Conservation (phyloP, 2,329 filamentous ascomycete genomes). For the Alternaria sp. region DNA sequence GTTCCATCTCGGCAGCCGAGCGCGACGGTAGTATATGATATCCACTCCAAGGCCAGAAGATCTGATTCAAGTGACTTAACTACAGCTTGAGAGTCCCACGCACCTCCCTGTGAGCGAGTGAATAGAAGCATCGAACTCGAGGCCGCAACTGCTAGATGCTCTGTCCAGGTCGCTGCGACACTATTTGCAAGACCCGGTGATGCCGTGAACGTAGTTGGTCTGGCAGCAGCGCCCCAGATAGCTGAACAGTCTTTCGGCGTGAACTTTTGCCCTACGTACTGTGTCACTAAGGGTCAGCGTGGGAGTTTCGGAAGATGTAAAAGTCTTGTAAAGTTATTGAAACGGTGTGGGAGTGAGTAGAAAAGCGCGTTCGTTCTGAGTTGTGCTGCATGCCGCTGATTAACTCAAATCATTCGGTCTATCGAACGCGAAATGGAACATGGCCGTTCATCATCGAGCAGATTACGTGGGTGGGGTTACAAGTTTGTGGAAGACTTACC, state of each 20-base stretch:
- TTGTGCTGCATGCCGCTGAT: background rate
- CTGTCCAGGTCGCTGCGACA: constrained; percentile 26
- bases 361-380: background rate
- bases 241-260: constrained; percentile 30
- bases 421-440: background rate
- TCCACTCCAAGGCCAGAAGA: constrained; percentile 44
- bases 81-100: constrained; percentile 23
- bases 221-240: constrained; percentile 37
- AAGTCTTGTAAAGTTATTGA: background rate
- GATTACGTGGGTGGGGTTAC: background rate
- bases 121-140: constrained; percentile 34
- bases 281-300: background rate
- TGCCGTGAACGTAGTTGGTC: constrained; percentile 22
- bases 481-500: background rate
- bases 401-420: background rate
- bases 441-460: background rate
- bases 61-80: constrained; percentile 28
- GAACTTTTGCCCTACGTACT: constrained; percentile 35
- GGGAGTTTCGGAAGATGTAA: background rate
- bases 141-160: constrained; percentile 42
- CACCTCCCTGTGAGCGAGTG: constrained; percentile 22
- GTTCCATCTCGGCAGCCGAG: constrained; percentile 42
- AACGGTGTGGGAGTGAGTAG: background rate
- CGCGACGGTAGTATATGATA: constrained; percentile 36
- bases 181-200: constrained; percentile 14